These are phyloP conservation scores for Endothia cerciana DNA, from an alignment of 2,329 filamentous ascomycete species.

Conservation along the genomic window DNA sequence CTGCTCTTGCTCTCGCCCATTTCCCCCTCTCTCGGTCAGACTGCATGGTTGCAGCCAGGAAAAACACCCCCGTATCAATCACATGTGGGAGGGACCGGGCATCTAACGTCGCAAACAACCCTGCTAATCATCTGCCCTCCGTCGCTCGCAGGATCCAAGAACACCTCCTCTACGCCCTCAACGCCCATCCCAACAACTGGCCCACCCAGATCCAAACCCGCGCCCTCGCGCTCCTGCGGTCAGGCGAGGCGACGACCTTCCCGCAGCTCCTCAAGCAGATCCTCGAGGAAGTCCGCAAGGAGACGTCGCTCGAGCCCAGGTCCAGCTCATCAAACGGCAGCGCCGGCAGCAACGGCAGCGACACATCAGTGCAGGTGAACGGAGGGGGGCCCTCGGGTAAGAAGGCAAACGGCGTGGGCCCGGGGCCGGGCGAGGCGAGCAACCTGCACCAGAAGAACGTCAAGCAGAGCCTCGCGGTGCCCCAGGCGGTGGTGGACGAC, in stretches of 20 bases:
- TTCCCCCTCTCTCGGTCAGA: neutral
- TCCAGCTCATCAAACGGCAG: constrained; percentile 33
- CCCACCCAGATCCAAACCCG: constrained; percentile 63
- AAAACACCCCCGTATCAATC: neutral
- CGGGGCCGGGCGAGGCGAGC: constrained; percentile 31
- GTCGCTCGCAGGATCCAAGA: constrained; percentile 61
- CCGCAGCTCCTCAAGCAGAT: constrained; percentile 64
- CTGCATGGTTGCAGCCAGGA: neutral
- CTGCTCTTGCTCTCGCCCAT: neutral
- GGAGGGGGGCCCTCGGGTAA: constrained; percentile 21
- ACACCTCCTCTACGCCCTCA: constrained; percentile 63
- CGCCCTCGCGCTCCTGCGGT: constrained; percentile 63
- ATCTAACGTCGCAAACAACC: neutral
- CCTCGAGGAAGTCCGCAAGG: constrained; percentile 63
- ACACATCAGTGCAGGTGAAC: constrained; percentile 35
- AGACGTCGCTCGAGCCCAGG: constrained; percentile 42
- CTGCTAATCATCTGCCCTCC: constrained; percentile 26
- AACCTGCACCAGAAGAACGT: constrained; percentile 32
- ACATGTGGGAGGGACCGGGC: neutral
- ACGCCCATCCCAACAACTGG: constrained; percentile 65
- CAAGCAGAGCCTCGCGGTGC: constrained; percentile 55
- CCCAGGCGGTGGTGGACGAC: constrained; percentile 63
- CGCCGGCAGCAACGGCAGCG: constrained; percentile 27
- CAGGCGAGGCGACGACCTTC: constrained; percentile 62
- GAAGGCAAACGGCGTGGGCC: constrained; percentile 37